Evolutionary conservation across 2,329 filamentous ascomycete species (phyloP).

Genomic region (Calycina marina): DNA sequence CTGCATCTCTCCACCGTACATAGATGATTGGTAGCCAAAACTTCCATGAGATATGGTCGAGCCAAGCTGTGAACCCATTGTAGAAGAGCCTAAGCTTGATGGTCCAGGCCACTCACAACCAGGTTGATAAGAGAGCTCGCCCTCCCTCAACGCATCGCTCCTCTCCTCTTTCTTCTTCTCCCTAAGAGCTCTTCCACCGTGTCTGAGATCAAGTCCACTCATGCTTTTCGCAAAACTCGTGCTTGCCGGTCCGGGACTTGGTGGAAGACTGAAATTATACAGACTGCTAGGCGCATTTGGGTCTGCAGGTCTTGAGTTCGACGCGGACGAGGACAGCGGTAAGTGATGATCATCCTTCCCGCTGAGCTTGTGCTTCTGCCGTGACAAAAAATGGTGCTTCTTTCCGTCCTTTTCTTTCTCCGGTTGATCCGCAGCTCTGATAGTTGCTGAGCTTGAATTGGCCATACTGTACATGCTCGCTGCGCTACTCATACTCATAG

Average conservation of each 20-base stretch:
- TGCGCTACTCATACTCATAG: slow-evolving; percentile 28
- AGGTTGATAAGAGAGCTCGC: slow-evolving; percentile 20
- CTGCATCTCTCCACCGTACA: slow-evolving; percentile 35
- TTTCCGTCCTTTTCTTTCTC: slow-evolving; percentile 45
- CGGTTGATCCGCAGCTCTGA: slow-evolving; percentile 45
- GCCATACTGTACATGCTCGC: slow-evolving; percentile 56
- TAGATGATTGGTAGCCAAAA: slow-evolving; percentile 20
- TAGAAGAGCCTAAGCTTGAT: slow-evolving; percentile 33
- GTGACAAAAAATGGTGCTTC: slow-evolving; percentile 65
- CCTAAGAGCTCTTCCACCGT: slow-evolving; percentile 59
- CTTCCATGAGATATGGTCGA: slow-evolving; percentile 3
- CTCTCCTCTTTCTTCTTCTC: slow-evolving; percentile 72
- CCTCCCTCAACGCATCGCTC: slow-evolving; percentile 21
- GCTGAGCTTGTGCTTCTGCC: slow-evolving; percentile 64
- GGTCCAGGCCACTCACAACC: slow-evolving; percentile 34
- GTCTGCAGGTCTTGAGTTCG: slow-evolving; percentile 63
- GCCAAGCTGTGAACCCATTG: slow-evolving; percentile 25
- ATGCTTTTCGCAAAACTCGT: slow-evolving; percentile 67
- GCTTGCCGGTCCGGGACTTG: slow-evolving; percentile 51
- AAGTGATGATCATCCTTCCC: slow-evolving; percentile 59
- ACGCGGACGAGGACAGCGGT: slow-evolving; percentile 59
- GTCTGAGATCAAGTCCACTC: slow-evolving; percentile 63
- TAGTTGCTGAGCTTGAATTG: slow-evolving; percentile 66
- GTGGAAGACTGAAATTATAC: slow-evolving; percentile 64
- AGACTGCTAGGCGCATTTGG: slow-evolving; percentile 60